A percentile compares a stretch with the other conserved stretches of the same genome.
Evolutionary conservation across 1,284 basidiomycete species (phyloP).

Genomic region (Porodaedalea pini): DNA sequence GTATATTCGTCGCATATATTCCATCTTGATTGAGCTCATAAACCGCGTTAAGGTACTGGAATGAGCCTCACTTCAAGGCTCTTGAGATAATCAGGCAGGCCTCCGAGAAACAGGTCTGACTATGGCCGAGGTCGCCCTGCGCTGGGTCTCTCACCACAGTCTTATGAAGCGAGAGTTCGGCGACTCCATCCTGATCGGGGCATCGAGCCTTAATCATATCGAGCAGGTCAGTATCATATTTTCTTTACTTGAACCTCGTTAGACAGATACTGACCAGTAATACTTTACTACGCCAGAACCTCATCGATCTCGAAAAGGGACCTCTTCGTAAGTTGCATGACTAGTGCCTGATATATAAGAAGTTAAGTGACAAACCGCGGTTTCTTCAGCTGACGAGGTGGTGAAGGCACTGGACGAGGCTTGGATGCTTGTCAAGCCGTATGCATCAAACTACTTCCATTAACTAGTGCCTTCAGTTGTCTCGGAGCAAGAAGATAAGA

Average conservation of each 20-base stretch:
- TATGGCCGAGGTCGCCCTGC: slow-evolving; percentile 29
- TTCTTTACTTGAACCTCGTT: background rate
- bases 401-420: slow-evolving; percentile 19
- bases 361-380: no score
- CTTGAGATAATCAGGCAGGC: slow-evolving; percentile 26
- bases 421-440: slow-evolving; percentile 16
- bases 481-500: no score
- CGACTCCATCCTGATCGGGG: slow-evolving; percentile 31
- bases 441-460: slow-evolving; percentile 14
- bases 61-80: slow-evolving; percentile 27
- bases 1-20: background rate
- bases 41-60: slow-evolving; percentile 18
- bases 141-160: slow-evolving; percentile 31
- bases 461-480: background rate
- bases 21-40: background rate
- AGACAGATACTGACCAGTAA: no score
- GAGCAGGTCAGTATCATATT: slow-evolving; percentile 5
- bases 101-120: slow-evolving; percentile 25
- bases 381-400: slow-evolving; percentile 13
- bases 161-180: slow-evolving; percentile 26
- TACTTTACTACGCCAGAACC: background rate
- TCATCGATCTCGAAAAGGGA: slow-evolving; percentile 18
- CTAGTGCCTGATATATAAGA: no score
- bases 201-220: slow-evolving; percentile 27
- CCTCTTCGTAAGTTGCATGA: slow-evolving; percentile 17